Conservation (phyloP, 306 rosid genomes). For the Pterocarpus macrocarpus region DNA sequence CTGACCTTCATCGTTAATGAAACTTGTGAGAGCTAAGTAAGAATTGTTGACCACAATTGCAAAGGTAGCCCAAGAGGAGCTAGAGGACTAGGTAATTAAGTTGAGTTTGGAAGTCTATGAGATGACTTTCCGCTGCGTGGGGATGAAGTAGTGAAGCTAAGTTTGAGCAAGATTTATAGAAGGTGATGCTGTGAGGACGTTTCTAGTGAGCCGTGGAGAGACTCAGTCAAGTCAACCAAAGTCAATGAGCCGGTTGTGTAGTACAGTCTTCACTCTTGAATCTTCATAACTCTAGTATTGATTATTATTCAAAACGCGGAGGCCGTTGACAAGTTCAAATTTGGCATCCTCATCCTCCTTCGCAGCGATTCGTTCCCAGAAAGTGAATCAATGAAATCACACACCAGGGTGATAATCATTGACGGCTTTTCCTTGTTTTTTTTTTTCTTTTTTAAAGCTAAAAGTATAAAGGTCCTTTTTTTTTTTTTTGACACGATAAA, state of each 20-base stretch:
- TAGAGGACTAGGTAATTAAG: not conserved
- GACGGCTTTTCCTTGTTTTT: not conserved
- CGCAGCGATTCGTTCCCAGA: not conserved
- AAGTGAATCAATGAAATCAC: not conserved
- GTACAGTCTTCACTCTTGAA: too few species aligned
- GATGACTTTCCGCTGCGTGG: not conserved
- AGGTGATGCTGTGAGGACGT: not conserved
- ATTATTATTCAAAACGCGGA: too few species aligned
- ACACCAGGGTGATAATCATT: not conserved
- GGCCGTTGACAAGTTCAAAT: not conserved
- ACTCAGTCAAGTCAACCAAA: not conserved
- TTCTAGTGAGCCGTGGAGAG: not conserved
- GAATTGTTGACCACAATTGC: not conserved
- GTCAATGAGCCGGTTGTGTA: not conserved
- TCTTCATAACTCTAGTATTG: too few species aligned
- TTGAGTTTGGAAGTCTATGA: not conserved
- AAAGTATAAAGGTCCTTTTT: too few species aligned
- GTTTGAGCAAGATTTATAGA: not conserved
- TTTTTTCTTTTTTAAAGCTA: too few species aligned
- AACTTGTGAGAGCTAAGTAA: not conserved
- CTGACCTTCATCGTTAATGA: slow-evolving; percentile 47
- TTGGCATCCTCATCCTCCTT: not conserved
- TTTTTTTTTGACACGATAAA: too few species aligned
- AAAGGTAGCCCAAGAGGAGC: not conserved
- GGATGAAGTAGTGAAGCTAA: not conserved